Base-by-base conservation (phyloP, 2,329 filamentous ascomycete genomes). In the Calonectria fujianensis region DNA sequence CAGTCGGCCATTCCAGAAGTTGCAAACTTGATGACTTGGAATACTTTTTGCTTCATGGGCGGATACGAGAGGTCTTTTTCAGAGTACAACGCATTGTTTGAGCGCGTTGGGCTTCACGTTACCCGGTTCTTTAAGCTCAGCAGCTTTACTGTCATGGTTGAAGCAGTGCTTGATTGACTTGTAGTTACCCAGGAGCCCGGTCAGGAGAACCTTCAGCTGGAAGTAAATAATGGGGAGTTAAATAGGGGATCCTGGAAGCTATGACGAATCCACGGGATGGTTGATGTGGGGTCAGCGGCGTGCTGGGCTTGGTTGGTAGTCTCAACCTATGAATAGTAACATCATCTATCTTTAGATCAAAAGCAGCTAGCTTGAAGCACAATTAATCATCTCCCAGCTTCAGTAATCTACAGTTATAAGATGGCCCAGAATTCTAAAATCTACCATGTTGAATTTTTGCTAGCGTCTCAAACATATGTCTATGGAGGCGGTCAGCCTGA, bases 11-110 rank as follows among this genome's bases (percentile, higher is more conserved):
- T 59, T 27, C 54, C 54, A 13, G 54, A 59, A 16, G 32, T 59
- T 37, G n/a, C 54, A 24, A 59, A 59, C 54, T 24, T 59, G 20
- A 59, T 59, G 32, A 35, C 54, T 24, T 59, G 32, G 54, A 59
- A 59, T 35, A 59, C 54, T 1, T 39, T 59, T 59, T 37, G 32
- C 11, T 59, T 59, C 54, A 39, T 59, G 32, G 54, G 54, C 7
- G 54, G 54, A 32, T 39, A 59, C 14, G 54, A 59, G 7, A 37
- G 54, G 18, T 37, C 54, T 13, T 59, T 59, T 35, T 24, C 11
- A 27, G 54, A 59, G 11, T 27, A 37, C 13, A n/a, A 39, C 4
- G 20, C 32, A 16, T 37, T 59, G 54, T 59, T 59, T 27, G n/a
- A 59, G 20, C 20, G 32, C 4, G 32, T 7, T 6, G 54, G 54